A percentile compares a stretch with the other conserved stretches of the same genome.
Conservation (phyloP, 345 rosid species). For the Linum usitatissimum region DNA sequence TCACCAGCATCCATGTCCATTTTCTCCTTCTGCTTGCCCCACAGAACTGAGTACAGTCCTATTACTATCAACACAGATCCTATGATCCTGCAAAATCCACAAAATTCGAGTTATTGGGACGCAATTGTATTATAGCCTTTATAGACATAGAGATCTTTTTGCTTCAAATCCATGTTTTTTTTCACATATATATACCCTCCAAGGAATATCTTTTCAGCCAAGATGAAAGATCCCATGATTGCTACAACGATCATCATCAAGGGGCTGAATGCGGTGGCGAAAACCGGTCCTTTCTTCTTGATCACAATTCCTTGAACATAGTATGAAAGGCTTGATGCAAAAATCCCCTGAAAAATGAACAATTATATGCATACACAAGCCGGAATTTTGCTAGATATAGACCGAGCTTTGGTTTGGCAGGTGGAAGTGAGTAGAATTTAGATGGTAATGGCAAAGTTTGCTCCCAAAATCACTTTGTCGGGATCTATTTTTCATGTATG, state of each 20-base stretch:
- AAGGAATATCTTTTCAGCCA: constrained; percentile 14
- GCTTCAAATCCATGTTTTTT: too few relatives aligned
- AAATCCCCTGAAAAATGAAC: constrained; percentile 47
- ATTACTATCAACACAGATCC: constrained; percentile 54
- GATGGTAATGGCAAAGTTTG: too few relatives aligned
- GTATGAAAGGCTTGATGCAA: constrained; percentile 88
- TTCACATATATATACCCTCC: constrained; percentile 44
- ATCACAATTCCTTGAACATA: constrained; percentile 91
- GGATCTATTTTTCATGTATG: too few relatives aligned
- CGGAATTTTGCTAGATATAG: too few relatives aligned
- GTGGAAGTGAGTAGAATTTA: too few relatives aligned
- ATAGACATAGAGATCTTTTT: too few relatives aligned
- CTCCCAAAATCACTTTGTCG: too few relatives aligned
- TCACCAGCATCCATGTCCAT: constrained; percentile 15
- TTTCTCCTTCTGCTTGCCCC: constrained; percentile 86
- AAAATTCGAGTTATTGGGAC: not conserved
- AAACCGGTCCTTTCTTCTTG: constrained; percentile 76
- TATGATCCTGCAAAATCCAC: constrained; percentile 33
- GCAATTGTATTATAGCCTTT: too few relatives aligned
- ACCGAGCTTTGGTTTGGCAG: too few relatives aligned
- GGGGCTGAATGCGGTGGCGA: constrained; percentile 92
- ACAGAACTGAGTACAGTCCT: constrained; percentile 68
- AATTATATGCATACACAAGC: too few relatives aligned
- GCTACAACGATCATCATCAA: constrained; percentile 83
- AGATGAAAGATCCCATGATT: constrained; percentile 79